Evolutionary conservation across 2,329 filamentous ascomycete genomes (phyloP), one percentile per base, ranked within the genome.

Genomic region (Paecilomyces sp.): DNA sequence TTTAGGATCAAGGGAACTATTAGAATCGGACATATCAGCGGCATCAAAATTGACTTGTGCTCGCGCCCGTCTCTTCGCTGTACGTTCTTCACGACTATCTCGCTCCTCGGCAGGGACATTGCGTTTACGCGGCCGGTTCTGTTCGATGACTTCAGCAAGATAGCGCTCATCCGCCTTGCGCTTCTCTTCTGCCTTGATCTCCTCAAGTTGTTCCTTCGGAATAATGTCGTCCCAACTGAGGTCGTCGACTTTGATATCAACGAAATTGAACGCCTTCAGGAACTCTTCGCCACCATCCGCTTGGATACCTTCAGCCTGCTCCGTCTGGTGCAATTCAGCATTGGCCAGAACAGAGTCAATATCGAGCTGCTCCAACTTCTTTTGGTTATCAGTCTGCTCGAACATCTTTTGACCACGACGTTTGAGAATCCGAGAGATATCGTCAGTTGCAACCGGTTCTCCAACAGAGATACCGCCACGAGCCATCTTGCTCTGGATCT

Each of bases 391-490:
- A 11, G 90, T 94, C 74, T 97, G 93, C 76, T 97, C 93, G 67
- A 99, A 99, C 88, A 99, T 96, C 76, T 94, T 96, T 72, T 97
- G 94, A n/a, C 94, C 96, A 66, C 94, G 89, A 77, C 93, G 92
- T 79, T 97, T 97, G 70, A 99, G 84, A 61, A 99, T 96, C 74
- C 90, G 90, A 63, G 94, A 96, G 65, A 97, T 97, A 70, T 97
- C 94, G 65, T 96, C 93, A 0, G 91, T 91, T 2, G 91, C 95
- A 61, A 88, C 93, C 7, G 93, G 92, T 67, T 96, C 92, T 58
- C 88, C 88, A 36, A 81, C 75, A 30, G 70, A 69, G 25, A 78
- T 76, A 56, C 77, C 80, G 82, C 86, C 82, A 79, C 89, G 76
- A 79, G 78, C 75, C 74, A 92, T 89, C 75, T 92, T 91, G 68